Base-by-base conservation (phyloP, 1,284 basidiomycete genomes). In the Ceratobasidium sp. region DNA sequence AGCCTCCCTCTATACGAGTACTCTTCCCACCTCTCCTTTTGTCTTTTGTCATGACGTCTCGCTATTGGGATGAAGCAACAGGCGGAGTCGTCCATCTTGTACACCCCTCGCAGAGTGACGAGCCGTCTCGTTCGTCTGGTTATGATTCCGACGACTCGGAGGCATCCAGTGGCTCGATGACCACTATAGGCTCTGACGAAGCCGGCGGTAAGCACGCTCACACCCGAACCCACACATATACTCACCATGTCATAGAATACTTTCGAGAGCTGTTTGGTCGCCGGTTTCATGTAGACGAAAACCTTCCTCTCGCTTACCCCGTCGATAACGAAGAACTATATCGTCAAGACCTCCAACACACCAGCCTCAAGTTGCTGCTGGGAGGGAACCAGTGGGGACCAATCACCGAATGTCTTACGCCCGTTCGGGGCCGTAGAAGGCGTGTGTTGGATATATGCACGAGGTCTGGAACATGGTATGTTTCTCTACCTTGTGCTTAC, bases 121-220 rank as follows among this genome's bases (percentile, higher is more conserved):
- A 75, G 14, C 73, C 59, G 14, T 75, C 73, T 52, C 73, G 62
- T 33, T 75, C 73, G 4, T 75, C 62, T 66, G 73, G 73, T 50
- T 75, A 75, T 46, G 60, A 75, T 27, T 75, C 73, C 2, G 73
- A 75, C 52, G 60, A 35, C 12, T 75, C 73, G 10, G 73, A 65
- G 16, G 73, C 62, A 8, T 75, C 73, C 6, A 66, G 52, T 57
- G 54, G 54, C 46, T 79, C 79, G 12, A 76, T 79, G 69, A 79
- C 79, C 35, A 79, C 79, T n/a, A 79, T 79, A 27, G 77, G 78
- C 62, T 79, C 79, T 7, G 78, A 77, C 27, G 79, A 79, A 75
- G 79, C 79, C 12, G 79, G 78, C 33, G 79, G 79, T 79, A 48
- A 70, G 79, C 62, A 50, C 30, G 12, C 38, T 2, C 10, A 60